These are phyloP conservation scores for Sugiyamaella marilandica DNA, from an alignment of 805 yeast species.

Conservation along the genomic window DNA sequence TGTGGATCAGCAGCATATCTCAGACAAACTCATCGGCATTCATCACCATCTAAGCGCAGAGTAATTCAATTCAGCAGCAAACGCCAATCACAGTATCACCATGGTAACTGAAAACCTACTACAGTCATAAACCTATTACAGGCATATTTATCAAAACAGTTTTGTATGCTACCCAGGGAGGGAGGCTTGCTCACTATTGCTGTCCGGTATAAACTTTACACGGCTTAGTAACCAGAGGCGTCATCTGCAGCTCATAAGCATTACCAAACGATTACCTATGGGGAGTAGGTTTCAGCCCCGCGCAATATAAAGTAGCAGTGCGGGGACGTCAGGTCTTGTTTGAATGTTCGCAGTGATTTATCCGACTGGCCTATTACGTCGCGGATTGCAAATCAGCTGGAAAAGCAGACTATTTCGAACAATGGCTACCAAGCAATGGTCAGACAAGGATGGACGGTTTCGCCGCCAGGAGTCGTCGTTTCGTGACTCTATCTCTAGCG, in stretches of 20 bases:
- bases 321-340: neutral
- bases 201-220: too few species aligned
- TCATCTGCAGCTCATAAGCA: too few species aligned
- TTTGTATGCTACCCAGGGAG: too few species aligned
- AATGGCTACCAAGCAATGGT: conserved; percentile 12
- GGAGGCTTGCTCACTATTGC: too few species aligned
- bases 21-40: too few species aligned
- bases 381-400: neutral
- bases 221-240: neutral
- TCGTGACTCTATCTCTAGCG: conserved; percentile 56
- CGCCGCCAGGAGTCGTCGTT: conserved; percentile 37
- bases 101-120: too few species aligned
- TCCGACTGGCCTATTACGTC: neutral
- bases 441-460: conserved; percentile 20
- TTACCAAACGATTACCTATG: too few species aligned
- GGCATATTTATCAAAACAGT: too few species aligned
- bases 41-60: too few species aligned
- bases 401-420: neutral
- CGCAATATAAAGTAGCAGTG: neutral
- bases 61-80: neutral
- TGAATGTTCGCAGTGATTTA: neutral
- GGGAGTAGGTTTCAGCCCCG: neutral
- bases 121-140: too few species aligned
- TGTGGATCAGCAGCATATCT: too few species aligned
- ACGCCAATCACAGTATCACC: too few species aligned